phyloP scores from a whole-genome alignment of 1,139 yeast genomes.

The Geotrichum aggregatum region DNA sequence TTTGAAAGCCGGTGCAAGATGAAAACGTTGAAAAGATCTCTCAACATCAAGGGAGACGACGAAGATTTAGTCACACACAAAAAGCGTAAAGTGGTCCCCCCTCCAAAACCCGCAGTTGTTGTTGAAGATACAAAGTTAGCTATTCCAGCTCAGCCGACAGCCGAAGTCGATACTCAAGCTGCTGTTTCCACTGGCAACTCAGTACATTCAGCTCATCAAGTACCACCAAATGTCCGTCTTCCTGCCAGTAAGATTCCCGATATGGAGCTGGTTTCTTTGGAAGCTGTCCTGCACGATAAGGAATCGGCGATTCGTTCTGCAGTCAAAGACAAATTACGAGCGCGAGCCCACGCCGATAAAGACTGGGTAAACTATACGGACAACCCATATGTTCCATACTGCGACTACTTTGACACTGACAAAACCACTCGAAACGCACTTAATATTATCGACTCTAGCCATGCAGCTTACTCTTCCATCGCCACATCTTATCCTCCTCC shows the following conservation, averaged over 20 bases:
- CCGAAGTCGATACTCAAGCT: conserved; percentile 16
- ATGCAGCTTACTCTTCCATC: conserved; percentile 77
- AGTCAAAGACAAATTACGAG: conserved; percentile 74
- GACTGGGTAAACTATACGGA: conserved; percentile 83
- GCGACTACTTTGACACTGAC: conserved; percentile 58
- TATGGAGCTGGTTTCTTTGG: conserved; percentile 80
- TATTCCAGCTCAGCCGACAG: conserved; percentile 22
- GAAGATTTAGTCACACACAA: conserved; percentile 77
- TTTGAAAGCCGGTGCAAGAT: conserved; percentile 69
- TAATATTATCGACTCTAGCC: conserved; percentile 52
- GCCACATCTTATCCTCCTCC: conserved; percentile 66
- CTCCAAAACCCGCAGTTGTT: conserved; percentile 9
- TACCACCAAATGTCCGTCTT: conserved; percentile 78
- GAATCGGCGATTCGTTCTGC: conserved; percentile 74
- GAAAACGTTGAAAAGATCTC: conserved; percentile 66
- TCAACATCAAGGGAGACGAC: conserved; percentile 80
- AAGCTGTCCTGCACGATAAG: conserved; percentile 68
- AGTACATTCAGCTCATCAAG: conserved; percentile 30
- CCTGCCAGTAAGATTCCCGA: conserved; percentile 93
- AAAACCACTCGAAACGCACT: conserved; percentile 33
- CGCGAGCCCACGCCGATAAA: conserved; percentile 65
- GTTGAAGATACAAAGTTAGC: conserved; percentile 19
- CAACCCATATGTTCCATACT: conserved; percentile 84
- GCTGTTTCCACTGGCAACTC: conserved; percentile 22
- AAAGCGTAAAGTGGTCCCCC: conserved; percentile 49